phyloP scores from a whole-genome alignment of 1,139 yeast genomes.

The Yamadazyma diospyri region DNA sequence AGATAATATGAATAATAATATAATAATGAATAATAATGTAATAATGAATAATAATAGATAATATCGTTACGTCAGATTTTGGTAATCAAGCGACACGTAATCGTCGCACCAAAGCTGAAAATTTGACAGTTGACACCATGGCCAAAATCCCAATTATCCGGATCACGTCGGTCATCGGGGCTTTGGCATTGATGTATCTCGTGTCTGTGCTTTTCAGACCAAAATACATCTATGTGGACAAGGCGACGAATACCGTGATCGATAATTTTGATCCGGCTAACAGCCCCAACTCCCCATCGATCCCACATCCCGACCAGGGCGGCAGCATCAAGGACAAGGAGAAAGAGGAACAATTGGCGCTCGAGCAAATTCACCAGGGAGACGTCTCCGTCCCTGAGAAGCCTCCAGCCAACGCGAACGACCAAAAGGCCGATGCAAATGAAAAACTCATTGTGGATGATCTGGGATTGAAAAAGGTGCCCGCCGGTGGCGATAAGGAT shows the following conservation, averaged over 20 bases:
- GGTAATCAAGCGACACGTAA: too few relatives aligned
- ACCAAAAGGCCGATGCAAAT: not conserved
- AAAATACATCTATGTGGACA: constrained; percentile 23
- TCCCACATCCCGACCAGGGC: not conserved
- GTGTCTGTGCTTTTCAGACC: constrained; percentile 17
- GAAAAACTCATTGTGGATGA: constrained; percentile 5
- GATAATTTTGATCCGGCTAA: constrained; percentile 11
- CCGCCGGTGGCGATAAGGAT: constrained; percentile 11
- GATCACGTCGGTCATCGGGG: constrained; percentile 18
- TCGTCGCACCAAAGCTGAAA: too few relatives aligned
- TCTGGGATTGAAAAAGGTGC: constrained; percentile 8
- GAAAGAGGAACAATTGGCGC: constrained; percentile 16
- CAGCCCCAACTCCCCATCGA: constrained; percentile 2
- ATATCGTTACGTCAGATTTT: too few relatives aligned
- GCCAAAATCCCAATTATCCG: constrained; percentile 17
- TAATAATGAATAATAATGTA: too few relatives aligned
- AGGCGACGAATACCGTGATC: constrained; percentile 19
- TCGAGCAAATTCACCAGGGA: constrained; percentile 10
- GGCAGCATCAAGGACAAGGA: constrained; percentile 17
- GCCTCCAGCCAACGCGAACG: not conserved
- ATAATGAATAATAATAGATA: too few relatives aligned
- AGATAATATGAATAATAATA: too few relatives aligned
- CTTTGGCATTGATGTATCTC: constrained; percentile 18
- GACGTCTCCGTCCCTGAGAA: not conserved
- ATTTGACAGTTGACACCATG: constrained; percentile 1